These are phyloP conservation scores for Candida chilensis DNA, from an alignment of 805 yeast species.

Conservation along the genomic window DNA sequence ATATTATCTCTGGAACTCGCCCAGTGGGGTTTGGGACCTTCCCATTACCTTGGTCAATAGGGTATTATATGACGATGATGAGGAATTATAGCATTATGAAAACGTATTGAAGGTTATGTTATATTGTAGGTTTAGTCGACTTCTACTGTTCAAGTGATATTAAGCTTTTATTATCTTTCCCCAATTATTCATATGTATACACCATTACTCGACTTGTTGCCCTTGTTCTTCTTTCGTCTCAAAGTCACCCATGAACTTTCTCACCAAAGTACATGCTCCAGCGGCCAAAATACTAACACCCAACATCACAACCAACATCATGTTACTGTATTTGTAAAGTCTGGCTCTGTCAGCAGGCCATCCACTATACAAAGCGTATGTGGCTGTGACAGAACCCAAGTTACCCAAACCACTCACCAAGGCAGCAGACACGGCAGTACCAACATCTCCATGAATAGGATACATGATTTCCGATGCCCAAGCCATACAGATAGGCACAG, in stretches of 20 bases:
- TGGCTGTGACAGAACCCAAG: conserved; percentile 76
- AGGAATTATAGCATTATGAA: too few species aligned
- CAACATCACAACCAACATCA: conserved; percentile 74
- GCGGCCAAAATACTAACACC: conserved; percentile 59
- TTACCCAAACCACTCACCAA: conserved; percentile 82
- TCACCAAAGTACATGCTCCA: conserved; percentile 20
- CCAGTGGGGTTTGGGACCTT: conserved; percentile 84
- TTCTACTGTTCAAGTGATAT: too few species aligned
- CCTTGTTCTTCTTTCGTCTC: background rate
- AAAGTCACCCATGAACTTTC: conserved; percentile 7
- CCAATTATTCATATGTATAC: too few species aligned
- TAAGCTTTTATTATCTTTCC: too few species aligned
- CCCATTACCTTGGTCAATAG: conserved; percentile 65
- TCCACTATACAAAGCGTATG: conserved; percentile 79
- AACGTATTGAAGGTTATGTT: too few species aligned
- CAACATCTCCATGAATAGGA: conserved; percentile 70
- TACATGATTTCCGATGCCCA: conserved; percentile 72
- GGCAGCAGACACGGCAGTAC: conserved; percentile 77
- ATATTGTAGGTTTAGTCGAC: too few species aligned
- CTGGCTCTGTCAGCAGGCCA: conserved; percentile 74
- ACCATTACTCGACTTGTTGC: too few species aligned
- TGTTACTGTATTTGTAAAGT: conserved; percentile 60
- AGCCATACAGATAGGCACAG: conserved; percentile 84
- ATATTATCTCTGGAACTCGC: conserved; percentile 41
- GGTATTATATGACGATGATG: conserved; percentile 55